Base-by-base conservation (phyloP, 768 basidiomycete species). In the Lactifluus piperatus region DNA sequence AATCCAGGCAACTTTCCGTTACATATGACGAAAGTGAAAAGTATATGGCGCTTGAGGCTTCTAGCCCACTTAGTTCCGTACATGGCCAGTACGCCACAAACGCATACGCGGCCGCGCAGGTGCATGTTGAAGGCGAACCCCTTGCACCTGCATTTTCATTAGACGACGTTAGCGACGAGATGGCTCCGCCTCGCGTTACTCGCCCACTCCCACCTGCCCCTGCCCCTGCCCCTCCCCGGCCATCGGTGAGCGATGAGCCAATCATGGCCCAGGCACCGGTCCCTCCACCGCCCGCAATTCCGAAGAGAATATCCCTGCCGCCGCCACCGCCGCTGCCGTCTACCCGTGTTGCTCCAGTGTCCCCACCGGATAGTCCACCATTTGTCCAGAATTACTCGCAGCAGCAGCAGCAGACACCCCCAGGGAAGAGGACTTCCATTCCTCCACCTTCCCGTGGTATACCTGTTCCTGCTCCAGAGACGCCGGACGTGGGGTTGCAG, bases 171-270 rank as follows among this genome's bases (percentile, higher is more conserved):
- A 37, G 34, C 36, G 68, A 68, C 53, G 67, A 70, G 48, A 65
- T 71, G 64, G 66, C 68, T 3, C 69, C 71, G 3, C 67, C 73
- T 7, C 73, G 68, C 48, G 65, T 71, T 27, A 69, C 64, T 14
- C 70, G 69, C 51, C 67, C 68, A 0, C 62, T 70, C 51, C 75
- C 71, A 0, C 68, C 72, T 0, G 71, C 74, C 20, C 74, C 74
- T 0, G 68, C 68, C 24, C 68, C 66, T 51, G 30, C 68, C 27
- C 39, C 49, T n/a, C n/a, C n/a, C n/a, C n/a, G n/a, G n/a, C 66
- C 71, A 9, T 67, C 64, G 37, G 66, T 68, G 26, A 44, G 55
- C 30, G 11, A n/a, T 16, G 54, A 47, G 24, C 34, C 41, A n/a
- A 34, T 37, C n/a, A 41, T 30, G 4, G 51, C 45, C 18, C 29